These are phyloP conservation scores for Cymbopogon flexuosus DNA, from an alignment of 202 grass and related monocot genomes.

Conservation along the genomic window DNA sequence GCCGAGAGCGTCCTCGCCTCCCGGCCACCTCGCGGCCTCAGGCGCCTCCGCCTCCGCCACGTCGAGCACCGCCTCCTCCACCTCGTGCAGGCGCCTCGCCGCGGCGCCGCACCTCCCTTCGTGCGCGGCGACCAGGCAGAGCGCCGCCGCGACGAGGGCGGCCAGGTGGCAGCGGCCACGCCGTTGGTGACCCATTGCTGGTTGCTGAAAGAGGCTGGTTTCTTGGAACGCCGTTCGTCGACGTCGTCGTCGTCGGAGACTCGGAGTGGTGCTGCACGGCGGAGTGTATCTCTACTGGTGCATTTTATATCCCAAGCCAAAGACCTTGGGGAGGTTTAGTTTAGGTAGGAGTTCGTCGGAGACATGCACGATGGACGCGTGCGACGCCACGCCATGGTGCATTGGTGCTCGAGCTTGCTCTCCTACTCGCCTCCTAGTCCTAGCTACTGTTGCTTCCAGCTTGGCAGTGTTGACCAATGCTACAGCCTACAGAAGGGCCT, in stretches of 20 bases:
- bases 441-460: neutral
- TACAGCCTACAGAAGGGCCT: neutral
- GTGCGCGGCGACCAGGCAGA: neutral
- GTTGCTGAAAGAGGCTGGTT: neutral
- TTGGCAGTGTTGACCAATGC: neutral
- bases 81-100: neutral
- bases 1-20: neutral
- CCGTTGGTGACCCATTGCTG: neutral
- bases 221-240: no score
- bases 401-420: no score
- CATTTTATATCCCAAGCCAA: no score
- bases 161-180: neutral
- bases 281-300: no score
- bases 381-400: no score
- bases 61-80: constrained; percentile 8
- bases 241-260: no score
- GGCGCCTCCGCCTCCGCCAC: constrained; percentile 36
- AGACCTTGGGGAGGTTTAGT: no score
- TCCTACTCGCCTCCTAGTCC: no score
- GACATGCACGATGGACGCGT: no score
- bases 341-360: no score
- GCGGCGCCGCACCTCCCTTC: neutral
- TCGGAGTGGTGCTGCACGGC: no score
- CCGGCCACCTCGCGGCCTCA: neutral
- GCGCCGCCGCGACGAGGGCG: neutral